Conservation (phyloP, 495 filamentous ascomycete genomes). For the Daldinia caldariorum region DNA sequence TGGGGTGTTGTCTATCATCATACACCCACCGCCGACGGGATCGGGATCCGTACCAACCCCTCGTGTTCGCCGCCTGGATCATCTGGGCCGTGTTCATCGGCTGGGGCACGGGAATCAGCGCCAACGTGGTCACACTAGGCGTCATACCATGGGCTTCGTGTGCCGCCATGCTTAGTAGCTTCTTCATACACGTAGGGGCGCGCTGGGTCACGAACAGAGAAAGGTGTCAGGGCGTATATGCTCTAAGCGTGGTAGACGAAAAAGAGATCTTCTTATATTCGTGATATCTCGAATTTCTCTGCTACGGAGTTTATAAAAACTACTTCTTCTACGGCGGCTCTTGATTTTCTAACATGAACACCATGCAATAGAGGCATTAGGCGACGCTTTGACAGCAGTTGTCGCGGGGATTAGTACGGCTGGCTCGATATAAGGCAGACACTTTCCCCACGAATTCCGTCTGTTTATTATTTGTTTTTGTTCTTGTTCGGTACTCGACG, state of each 20-base stretch:
- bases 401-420: not conserved
- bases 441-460: not conserved
- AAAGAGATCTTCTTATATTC: not conserved
- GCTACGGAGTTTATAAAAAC: not conserved
- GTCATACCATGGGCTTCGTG: constrained; percentile 56
- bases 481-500: not conserved
- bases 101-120: constrained; percentile 43
- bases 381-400: constrained; percentile 1
- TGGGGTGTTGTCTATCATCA: constrained; percentile 59
- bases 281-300: not conserved
- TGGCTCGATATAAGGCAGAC: too few relatives aligned
- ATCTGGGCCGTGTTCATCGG: constrained; percentile 46
- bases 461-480: not conserved
- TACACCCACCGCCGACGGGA: constrained; percentile 54
- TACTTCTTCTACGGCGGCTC: not conserved
- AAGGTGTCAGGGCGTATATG: not conserved
- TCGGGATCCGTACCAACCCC: constrained; percentile 52
- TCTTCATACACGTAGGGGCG: constrained; percentile 30
- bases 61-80: constrained; percentile 52
- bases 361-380: not conserved
- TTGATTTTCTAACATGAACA: not conserved
- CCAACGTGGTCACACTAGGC: constrained; percentile 56
- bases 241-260: constrained; percentile 9
- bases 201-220: constrained; percentile 26
- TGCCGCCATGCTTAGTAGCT: constrained; percentile 54